Evolutionary conservation across 208 protist genomes (phyloP), one percentile per base, ranked within the genome.

Genomic region (Angomonas deanei): DNA sequence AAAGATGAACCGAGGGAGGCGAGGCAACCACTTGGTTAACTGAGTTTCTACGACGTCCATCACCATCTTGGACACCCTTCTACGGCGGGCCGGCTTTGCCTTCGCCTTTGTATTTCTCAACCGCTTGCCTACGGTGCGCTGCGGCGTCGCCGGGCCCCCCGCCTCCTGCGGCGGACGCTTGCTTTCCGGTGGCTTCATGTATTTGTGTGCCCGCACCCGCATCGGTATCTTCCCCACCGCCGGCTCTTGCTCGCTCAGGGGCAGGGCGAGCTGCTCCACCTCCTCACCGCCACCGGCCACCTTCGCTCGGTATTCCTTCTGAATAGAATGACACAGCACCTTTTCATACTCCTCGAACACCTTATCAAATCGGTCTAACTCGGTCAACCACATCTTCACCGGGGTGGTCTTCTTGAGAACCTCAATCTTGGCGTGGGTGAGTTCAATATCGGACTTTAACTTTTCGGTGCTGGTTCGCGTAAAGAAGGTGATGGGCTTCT

Each of bases 351-450:
- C 86, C 58, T 71, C 75, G 61, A 83, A 94, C 30, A 71, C 68
- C 59, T 82, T 76, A 71, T 96, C 91, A 70, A 98, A 97, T 38
- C 66, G 75, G 66, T 96, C 90, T 3, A 98, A 74, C 62, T 98
- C 93, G 21, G 50, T 56, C 17, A 82, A 49, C 92, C 93, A 98
- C 56, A 98, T 71, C 68, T 91, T 82, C 39, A 89, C 79, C 28
- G 88, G 82, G 5, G 88, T 90, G 21, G 74, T 96, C 53, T 84
- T 76, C 49, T 91, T 78, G 53, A 98, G 61, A 26, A 73, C 62
- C 2, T 88, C 77, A 21, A 96, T 82, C 52, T 81, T 66, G n/a
- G 61, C 46, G 64, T 88, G 74, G 4, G 64, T 88, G 21, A 78
- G 75, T 17, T 52, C 47, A 24, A 97, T 88, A 23, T 91, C 75